These are phyloP conservation scores for Dothidotthia symphoricarpi DNA, from an alignment of 2,329 filamentous ascomycete species.

Conservation along the genomic window DNA sequence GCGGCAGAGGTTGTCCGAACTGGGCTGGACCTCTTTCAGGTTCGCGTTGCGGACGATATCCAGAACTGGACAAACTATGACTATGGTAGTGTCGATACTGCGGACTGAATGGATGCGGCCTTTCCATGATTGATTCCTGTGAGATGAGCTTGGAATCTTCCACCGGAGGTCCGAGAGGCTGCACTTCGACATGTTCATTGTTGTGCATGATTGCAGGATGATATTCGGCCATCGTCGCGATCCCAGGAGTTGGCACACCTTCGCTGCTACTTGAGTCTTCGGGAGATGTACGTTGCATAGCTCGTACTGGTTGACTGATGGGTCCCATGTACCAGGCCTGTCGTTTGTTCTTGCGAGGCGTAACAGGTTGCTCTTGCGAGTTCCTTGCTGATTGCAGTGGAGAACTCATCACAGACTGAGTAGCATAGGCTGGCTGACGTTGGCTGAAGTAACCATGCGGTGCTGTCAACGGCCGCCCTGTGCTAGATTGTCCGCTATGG, in stretches of 20 bases:
- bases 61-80: conserved; percentile 28
- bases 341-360: conserved; percentile 61
- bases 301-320: conserved; percentile 28
- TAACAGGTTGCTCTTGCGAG: conserved; percentile 46
- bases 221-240: conserved; percentile 50
- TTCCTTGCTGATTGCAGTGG: conserved; percentile 38
- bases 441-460: conserved; percentile 40
- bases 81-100: conserved; percentile 33
- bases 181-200: conserved; percentile 49
- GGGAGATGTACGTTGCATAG: conserved; percentile 52
- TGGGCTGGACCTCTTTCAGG: conserved; percentile 28
- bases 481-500: conserved; percentile 18
- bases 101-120: conserved; percentile 32
- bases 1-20: conserved; percentile 36
- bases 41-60: conserved; percentile 33
- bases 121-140: conserved; percentile 38
- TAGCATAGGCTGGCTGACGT: conserved; percentile 18
- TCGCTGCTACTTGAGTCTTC: conserved; percentile 58
- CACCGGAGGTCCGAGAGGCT: conserved; percentile 39
- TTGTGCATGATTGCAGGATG: conserved; percentile 55
- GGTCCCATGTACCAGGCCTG: conserved; percentile 71
- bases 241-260: conserved; percentile 54
- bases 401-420: conserved; percentile 28
- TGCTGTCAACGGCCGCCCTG: conserved; percentile 36
- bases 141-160: conserved; percentile 46